phyloP scores from a whole-genome alignment of 2,329 filamentous ascomycete species.

The Epichloe uncinata region DNA sequence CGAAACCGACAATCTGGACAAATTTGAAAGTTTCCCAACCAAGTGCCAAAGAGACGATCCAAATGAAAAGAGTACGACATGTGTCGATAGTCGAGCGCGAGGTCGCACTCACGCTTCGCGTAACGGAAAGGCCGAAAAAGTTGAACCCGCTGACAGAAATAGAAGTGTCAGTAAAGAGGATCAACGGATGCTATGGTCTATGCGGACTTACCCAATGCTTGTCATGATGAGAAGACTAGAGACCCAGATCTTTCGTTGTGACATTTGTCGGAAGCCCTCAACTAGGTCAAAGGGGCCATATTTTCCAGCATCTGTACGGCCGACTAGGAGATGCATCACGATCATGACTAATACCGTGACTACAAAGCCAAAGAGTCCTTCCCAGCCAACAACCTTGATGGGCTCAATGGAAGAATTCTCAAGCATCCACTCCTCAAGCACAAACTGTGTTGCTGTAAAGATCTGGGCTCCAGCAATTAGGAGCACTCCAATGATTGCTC shows the following conservation, averaged over 20 bases:
- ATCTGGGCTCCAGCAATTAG: conserved; percentile 91
- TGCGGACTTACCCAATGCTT: conserved; percentile 63
- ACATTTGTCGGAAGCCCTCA: conserved; percentile 75
- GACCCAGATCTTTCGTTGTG: conserved; percentile 51
- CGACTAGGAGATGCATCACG: conserved; percentile 64
- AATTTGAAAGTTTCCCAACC: conserved; percentile 98
- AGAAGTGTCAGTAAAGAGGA: conserved; percentile 9
- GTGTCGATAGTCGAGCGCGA: conserved; percentile 94
- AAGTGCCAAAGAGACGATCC: conserved; percentile 83
- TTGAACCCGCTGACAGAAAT: conserved; percentile 66
- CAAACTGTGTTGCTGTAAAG: conserved; percentile 94
- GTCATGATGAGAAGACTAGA: conserved; percentile 91
- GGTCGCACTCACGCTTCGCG: conserved; percentile 77
- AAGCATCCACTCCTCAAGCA: conserved; percentile 87
- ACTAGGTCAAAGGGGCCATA: conserved; percentile 83
- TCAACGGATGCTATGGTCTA: neutral
- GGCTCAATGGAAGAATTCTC: conserved; percentile 54
- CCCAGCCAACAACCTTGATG: conserved; percentile 88
- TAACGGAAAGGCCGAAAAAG: conserved; percentile 94
- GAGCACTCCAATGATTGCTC: conserved; percentile 67
- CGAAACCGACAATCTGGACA: conserved; percentile 85
- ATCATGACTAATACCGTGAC: conserved; percentile 71
- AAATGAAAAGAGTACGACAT: conserved; percentile 94
- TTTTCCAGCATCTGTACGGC: conserved; percentile 56
- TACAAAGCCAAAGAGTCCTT: conserved; percentile 79